Base-by-base conservation (phyloP, 129 eudicot genomes). In the Glebionis coronaria region DNA sequence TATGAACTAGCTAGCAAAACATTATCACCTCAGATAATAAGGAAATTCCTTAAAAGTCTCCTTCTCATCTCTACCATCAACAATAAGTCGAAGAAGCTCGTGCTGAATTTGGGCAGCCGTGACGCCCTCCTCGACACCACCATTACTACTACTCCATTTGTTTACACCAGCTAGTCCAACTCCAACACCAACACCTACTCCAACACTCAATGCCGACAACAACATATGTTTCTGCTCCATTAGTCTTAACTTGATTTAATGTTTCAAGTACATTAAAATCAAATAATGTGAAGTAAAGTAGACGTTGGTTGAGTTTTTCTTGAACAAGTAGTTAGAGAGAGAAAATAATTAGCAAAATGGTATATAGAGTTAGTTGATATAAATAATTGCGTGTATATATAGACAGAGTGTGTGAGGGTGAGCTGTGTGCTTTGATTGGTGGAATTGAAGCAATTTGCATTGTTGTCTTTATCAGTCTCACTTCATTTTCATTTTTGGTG, bases 151-250 rank as follows among this genome's bases (percentile, higher is more conserved):
- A 52, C 82, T 72, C 96, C 96, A 93, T 81, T 71, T 88, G 64
- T 85, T 82, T 4, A 85, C 94, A 35, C 40, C 40, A n/a, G n/a
- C n/a, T 35, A 35, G 9, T 15, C 99, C 99, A 10, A 93, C 80
- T 12, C 99, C 99, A 1, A 93, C 88, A 1, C 99, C 99, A 2
- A 93, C 92, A 0, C 99, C 98, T 2, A 93, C 84, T 29, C 98
- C 99, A 23, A 93, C 95, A 71, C 95, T 74, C 87, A 92, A 88
- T 83, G 96, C 98, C 46, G 99, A 89, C 78, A 93, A 46, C 61
- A 88, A 59, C 19, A 84, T 61, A 77, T 85, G 85, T 81, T 84
- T 93, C 78, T 88, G 97, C 66, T 93, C 99, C 99, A 93, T 93
- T 56, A 75, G 38, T 55, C 46, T 50, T 7, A 44, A 45, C 44